Conservation (phyloP, 306 rosid genomes). For the Vigna mungo region DNA sequence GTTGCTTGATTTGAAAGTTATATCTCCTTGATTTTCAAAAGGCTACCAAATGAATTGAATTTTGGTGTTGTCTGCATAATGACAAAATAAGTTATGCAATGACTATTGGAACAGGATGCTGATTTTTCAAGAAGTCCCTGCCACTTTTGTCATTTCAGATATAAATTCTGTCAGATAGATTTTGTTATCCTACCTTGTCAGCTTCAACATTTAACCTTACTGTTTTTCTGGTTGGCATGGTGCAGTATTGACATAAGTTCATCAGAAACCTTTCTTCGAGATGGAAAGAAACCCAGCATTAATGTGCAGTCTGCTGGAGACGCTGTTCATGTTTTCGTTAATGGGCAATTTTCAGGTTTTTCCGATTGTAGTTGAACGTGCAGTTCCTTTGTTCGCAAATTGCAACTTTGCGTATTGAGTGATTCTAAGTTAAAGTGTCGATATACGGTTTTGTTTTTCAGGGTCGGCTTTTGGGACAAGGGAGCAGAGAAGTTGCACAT, state of each 20-base stretch:
- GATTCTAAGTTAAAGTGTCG: slow-evolving; percentile 22
- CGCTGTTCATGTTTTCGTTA: slow-evolving; percentile 86
- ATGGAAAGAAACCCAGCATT: slow-evolving; percentile 73
- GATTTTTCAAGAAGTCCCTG: slow-evolving; percentile 18
- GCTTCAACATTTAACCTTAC: background rate
- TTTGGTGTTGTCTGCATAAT: slow-evolving; percentile 1
- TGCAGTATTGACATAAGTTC: slow-evolving; percentile 75
- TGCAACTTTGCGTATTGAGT: slow-evolving; percentile 1
- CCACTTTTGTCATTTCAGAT: slow-evolving; percentile 9
- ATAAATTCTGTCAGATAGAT: background rate
- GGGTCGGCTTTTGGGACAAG: slow-evolving; percentile 90
- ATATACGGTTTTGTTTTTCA: slow-evolving; percentile 40
- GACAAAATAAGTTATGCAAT: background rate
- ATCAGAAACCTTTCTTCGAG: slow-evolving; percentile 75
- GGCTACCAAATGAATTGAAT: background rate
- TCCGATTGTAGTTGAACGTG: slow-evolving; percentile 32
- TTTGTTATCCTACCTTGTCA: slow-evolving; percentile 5
- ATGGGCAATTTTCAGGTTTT: slow-evolving; percentile 82
- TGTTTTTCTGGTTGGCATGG: slow-evolving; percentile 33
- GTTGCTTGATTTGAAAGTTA: slow-evolving; percentile 13
- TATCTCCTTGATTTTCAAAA: background rate
- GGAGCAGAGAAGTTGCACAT: slow-evolving; percentile 76
- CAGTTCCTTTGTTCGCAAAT: slow-evolving; percentile 18
- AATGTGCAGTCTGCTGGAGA: slow-evolving; percentile 87
- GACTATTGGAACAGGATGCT: background rate